Evolutionary conservation across 1,284 basidiomycete species (phyloP).

Genomic region (Apiotrichum veenhuisii): DNA sequence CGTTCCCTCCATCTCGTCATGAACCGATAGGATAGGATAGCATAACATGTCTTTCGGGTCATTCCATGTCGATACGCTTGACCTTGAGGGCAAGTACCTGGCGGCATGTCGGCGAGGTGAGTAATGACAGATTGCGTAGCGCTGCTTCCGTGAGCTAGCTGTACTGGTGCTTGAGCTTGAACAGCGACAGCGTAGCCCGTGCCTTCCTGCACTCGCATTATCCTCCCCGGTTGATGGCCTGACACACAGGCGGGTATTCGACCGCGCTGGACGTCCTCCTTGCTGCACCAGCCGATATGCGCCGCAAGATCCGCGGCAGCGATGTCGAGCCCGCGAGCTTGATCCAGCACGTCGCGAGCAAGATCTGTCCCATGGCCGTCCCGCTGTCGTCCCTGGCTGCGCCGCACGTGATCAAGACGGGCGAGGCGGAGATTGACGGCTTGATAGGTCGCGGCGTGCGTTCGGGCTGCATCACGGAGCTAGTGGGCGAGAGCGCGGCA

Average conservation of each 20-base stretch:
- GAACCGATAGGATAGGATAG: background rate
- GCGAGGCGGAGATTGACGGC: conserved; percentile 63
- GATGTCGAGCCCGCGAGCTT: conserved; percentile 20
- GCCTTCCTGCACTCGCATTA: background rate
- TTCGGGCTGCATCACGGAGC: conserved; percentile 74
- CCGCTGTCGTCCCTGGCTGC: background rate
- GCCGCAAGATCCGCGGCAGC: conserved; percentile 29
- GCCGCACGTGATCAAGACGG: conserved; percentile 50
- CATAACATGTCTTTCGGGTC: conserved; percentile 34
- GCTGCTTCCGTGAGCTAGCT: background rate
- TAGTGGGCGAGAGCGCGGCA: conserved; percentile 81
- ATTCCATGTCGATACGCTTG: conserved; percentile 33
- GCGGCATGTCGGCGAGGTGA: conserved; percentile 33
- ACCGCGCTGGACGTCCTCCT: conserved; percentile 45
- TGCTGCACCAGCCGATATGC: conserved; percentile 31
- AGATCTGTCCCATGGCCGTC: conserved; percentile 23
- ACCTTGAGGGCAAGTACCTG: conserved; percentile 24
- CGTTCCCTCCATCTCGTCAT: background rate
- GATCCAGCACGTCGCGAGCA: conserved; percentile 21
- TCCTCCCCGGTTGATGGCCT: background rate
- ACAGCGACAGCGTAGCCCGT: background rate
- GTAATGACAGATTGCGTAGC: conserved; percentile 1
- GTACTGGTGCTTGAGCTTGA: background rate
- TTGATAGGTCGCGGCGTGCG: conserved; percentile 69
- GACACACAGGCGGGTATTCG: conserved; percentile 28